Evolutionary conservation across 495 filamentous ascomycete species (phyloP), one percentile per base, ranked within the genome.

Genomic region (Aspergillus conjunctus): DNA sequence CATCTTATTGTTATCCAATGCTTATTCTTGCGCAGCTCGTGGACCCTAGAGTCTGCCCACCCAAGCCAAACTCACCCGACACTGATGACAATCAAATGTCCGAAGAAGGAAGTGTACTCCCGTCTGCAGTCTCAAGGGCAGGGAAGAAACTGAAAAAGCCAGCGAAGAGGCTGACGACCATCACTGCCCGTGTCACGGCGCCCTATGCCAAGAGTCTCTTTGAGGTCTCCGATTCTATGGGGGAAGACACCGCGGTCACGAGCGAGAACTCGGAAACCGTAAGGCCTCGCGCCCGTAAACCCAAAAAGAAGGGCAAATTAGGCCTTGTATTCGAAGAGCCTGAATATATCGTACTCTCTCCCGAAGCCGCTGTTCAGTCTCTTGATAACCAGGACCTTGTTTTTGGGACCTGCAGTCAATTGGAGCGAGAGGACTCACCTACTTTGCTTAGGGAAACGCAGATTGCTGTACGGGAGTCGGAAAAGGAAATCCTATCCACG

Each of bases 391-490:
- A 96, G 68, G 87, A 93, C 61, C 87, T 96, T 61, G 73, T 97
- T 2, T 98, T 98, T 71, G 93, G 93, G 15, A 97, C 92, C 1
- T 95, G 89, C 17, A 97, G 93, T 72, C 93, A 98, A 71, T 76
- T 98, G 17, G 89, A 89, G 50, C 79, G 80, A 54, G 88, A 91
- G 39, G 86, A 92, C 51, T 91, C 91, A 0, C 88, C 90, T 3
- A 79, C 80, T 3, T 80, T 85, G 6, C 75, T 92, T 4, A 80
- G 83, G 52, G 84, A 93, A 51, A 76, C 89, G 34, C 90, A 93
- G 57, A 72, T 82, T 64, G 89, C 90, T 17, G 87, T 93, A 59
- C 78, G 77, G 58, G 78, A 80, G 52, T 93, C 91, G 0, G 79
- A 83, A 56, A 66, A 50, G 9, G 51, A 51, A 44, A 22, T 51